These are phyloP conservation scores for Candida vaughaniae DNA, from an alignment of 805 yeast genomes.

Conservation along the genomic window DNA sequence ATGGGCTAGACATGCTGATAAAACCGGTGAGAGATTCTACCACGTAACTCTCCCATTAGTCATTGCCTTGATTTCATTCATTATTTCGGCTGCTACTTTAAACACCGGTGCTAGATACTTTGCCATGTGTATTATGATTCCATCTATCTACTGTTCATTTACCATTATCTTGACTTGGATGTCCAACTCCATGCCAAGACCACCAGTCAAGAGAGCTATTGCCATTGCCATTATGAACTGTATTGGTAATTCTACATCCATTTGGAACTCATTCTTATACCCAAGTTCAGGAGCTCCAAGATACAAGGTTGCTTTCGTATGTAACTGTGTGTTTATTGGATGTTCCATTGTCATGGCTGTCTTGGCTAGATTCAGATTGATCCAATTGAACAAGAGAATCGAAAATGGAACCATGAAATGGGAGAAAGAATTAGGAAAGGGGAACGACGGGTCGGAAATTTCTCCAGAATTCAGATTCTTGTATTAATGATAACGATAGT, in stretches of 20 bases:
- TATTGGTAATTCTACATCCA: constrained; percentile 54
- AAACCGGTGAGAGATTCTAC: constrained; percentile 53
- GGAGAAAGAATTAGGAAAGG: constrained; percentile 49
- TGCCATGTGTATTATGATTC: constrained; percentile 60
- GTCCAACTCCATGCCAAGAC: constrained; percentile 55
- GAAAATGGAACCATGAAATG: constrained; percentile 48
- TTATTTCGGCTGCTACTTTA: constrained; percentile 48
- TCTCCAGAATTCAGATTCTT: constrained; percentile 46
- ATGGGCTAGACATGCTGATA: constrained; percentile 58
- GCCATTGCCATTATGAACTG: constrained; percentile 58
- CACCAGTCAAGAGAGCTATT: constrained; percentile 59
- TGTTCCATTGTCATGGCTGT: constrained; percentile 40
- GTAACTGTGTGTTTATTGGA: constrained; percentile 48
- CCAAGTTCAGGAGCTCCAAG: constrained; percentile 46
- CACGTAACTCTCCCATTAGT: constrained; percentile 46
- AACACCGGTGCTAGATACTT: constrained; percentile 58
- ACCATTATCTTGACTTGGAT: constrained; percentile 55
- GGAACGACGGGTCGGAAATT: constrained; percentile 41
- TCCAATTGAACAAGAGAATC: constrained; percentile 40
- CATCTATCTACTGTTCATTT: constrained; percentile 54
- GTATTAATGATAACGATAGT: constrained; percentile 15
- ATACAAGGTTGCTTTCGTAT: constrained; percentile 45
- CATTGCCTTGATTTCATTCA: constrained; percentile 44
- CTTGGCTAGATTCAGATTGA: constrained; percentile 38
- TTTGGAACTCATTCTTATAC: constrained; percentile 55